Conservation (phyloP, 2,329 filamentous ascomycete species). For the Trichoderma sp. region DNA sequence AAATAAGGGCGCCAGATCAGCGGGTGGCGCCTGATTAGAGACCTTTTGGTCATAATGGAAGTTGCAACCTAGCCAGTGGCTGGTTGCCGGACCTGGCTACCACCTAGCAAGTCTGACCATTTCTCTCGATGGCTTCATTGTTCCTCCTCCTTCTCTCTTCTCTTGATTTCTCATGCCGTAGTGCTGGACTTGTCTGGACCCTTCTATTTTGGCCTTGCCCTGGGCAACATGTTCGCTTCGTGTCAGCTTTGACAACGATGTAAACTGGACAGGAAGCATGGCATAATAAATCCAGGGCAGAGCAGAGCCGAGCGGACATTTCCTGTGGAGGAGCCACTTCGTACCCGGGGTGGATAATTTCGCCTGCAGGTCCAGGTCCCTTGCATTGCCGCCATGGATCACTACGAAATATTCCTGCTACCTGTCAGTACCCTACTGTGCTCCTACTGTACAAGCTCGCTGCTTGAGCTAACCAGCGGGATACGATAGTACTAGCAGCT, state of each 20-base stretch:
- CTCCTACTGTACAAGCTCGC: neutral
- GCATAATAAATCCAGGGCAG: neutral
- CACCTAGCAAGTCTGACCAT: neutral
- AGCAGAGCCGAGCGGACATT: conserved; percentile 2
- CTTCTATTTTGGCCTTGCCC: neutral
- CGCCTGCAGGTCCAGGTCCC: conserved; percentile 10
- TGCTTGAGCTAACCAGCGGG: neutral
- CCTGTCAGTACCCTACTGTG: neutral
- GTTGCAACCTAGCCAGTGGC: neutral
- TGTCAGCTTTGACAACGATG: neutral
- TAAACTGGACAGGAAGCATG: neutral
- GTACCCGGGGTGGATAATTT: conserved; percentile 14
- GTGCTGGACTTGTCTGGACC: neutral
- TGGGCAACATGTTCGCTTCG: neutral
- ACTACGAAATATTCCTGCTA: neutral
- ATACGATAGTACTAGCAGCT: neutral
- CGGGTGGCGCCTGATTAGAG: neutral
- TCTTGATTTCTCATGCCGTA: neutral
- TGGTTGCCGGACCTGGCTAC: neutral
- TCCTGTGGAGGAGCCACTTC: conserved; percentile 5
- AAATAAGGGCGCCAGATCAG: conserved; percentile 9
- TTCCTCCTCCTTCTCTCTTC: neutral
- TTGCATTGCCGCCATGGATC: neutral
- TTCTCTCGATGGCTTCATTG: neutral
- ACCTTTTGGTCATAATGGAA: neutral